phyloP scores from a whole-genome alignment of 331 rosid species.

The Quercus phellos region DNA sequence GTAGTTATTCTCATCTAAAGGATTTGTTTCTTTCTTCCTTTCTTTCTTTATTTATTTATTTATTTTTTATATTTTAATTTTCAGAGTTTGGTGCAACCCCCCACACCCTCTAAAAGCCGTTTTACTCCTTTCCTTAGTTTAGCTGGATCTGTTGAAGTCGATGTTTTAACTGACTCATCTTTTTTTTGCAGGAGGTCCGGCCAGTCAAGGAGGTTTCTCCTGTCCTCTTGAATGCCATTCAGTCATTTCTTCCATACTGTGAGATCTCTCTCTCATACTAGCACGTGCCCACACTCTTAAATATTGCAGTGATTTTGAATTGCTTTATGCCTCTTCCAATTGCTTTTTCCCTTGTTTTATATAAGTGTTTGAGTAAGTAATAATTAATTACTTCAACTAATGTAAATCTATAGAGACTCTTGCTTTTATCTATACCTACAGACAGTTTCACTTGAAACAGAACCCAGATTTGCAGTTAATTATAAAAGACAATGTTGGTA shows the following conservation, averaged over 20 bases:
- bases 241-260: slow-evolving; percentile 91
- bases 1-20: slow-evolving; percentile 32
- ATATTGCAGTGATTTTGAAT: background rate
- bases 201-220: slow-evolving; percentile 96
- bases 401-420: background rate
- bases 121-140: background rate
- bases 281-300: background rate
- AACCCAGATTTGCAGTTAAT: background rate
- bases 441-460: background rate
- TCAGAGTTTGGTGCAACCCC: background rate
- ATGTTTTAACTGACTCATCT: slow-evolving; percentile 8
- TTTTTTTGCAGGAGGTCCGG: slow-evolving; percentile 61
- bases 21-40: background rate
- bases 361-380: background rate
- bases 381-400: slow-evolving; percentile 1
- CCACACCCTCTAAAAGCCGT: background rate
- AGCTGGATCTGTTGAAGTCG: background rate
- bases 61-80: background rate
- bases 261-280: slow-evolving; percentile 35
- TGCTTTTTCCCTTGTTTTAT: slow-evolving; percentile 7
- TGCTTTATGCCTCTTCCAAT: background rate
- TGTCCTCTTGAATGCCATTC: slow-evolving; percentile 70
- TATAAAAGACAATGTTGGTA: background rate
- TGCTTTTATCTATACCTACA: background rate
- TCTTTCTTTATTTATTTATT: background rate